These are phyloP conservation scores for Cyclostephanos tholiformis DNA, from an alignment of 108 stramenopile genomes.

Conservation along the genomic window DNA sequence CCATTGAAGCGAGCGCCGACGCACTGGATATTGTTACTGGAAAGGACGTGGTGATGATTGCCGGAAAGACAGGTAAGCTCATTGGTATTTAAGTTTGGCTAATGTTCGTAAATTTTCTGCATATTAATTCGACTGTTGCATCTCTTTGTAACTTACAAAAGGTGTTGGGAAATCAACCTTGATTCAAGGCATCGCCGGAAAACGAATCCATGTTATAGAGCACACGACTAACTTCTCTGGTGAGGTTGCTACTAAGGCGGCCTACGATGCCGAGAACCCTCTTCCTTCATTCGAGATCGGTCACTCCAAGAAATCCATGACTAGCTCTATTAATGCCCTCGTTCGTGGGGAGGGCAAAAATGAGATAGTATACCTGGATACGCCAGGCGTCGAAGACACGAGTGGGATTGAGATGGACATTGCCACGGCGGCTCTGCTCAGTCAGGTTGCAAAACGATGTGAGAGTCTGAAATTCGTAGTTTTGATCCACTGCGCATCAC, in stretches of 20 bases:
- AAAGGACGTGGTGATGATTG: constrained; percentile 51
- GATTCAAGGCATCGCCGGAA: constrained; percentile 66
- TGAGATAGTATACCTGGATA: constrained; percentile 55
- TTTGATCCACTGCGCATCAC: constrained; percentile 58
- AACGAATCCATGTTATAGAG: constrained; percentile 26
- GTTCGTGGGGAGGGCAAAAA: constrained; percentile 10
- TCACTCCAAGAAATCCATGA: constrained; percentile 59
- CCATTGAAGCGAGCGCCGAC: constrained; percentile 45
- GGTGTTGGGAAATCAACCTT: constrained; percentile 49
- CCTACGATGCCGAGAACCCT: constrained; percentile 54
- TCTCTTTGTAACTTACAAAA: not conserved
- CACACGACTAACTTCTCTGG: constrained; percentile 41
- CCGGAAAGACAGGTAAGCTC: constrained; percentile 47
- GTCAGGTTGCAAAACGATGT: constrained; percentile 58
- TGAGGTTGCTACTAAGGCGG: constrained; percentile 35
- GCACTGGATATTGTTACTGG: constrained; percentile 47
- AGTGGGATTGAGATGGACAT: constrained; percentile 62
- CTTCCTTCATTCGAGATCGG: constrained; percentile 60
- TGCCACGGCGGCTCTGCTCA: constrained; percentile 59
- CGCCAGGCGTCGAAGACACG: constrained; percentile 68
- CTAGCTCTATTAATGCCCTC: constrained; percentile 47
- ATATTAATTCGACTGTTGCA: not conserved
- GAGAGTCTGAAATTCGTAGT: constrained; percentile 57
- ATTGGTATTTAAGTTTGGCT: not conserved
- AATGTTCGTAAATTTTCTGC: not conserved